Evolutionary conservation across 208 protist species (phyloP).

Genomic region (Wallacemonas sp.): DNA sequence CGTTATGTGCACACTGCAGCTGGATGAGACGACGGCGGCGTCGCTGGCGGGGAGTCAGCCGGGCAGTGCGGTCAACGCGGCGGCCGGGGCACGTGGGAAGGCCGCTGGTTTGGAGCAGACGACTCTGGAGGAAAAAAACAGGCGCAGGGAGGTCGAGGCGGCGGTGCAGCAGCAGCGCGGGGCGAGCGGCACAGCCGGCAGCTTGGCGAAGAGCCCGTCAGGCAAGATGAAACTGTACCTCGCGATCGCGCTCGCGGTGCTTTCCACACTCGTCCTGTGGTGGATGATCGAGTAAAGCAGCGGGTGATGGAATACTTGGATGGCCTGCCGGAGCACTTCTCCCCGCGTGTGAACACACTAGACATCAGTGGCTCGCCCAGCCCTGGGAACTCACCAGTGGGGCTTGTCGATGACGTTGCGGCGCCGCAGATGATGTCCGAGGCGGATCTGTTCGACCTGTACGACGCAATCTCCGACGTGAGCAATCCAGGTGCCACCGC

Average conservation of each 20-base stretch:
- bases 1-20: constrained; percentile 9
- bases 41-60: neutral
- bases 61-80: neutral
- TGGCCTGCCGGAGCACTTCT: constrained; percentile 3
- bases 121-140: constrained; percentile 21
- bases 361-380: neutral
- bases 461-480: constrained; percentile 10
- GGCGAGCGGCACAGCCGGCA: neutral
- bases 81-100: neutral
- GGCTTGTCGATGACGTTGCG: neutral
- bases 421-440: constrained; percentile 7
- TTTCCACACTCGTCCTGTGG: constrained; percentile 11
- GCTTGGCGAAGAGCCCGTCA: neutral
- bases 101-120: constrained; percentile 7
- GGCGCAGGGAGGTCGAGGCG: constrained; percentile 12
- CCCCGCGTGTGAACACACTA: neutral
- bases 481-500: constrained; percentile 5
- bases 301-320: constrained; percentile 2
- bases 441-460: constrained; percentile 10
- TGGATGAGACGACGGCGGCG: constrained; percentile 1
- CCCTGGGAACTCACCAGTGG: neutral
- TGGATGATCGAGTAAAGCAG: constrained; percentile 16
- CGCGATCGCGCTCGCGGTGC: constrained; percentile 3
- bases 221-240: neutral
- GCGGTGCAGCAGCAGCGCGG: constrained; percentile 3